Evolutionary conservation across 192 early-diverging fungal genomes (phyloP).

Genomic region (Jimgerdemannia flammicorona): DNA sequence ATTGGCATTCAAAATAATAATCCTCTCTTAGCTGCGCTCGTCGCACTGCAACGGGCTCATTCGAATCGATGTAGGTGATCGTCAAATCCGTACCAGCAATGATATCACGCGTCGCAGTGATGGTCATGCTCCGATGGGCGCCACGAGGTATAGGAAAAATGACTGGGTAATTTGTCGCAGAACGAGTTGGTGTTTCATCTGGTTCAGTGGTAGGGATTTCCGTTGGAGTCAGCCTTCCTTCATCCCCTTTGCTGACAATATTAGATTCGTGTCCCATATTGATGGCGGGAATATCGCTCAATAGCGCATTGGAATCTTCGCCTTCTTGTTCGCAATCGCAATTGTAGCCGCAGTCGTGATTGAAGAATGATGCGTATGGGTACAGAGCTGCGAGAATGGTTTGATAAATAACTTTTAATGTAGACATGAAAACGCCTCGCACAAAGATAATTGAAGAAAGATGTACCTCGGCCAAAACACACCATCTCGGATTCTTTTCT

Average conservation of each 20-base stretch:
- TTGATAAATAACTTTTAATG: no score
- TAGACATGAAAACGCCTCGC: no score
- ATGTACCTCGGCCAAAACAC: constrained; percentile 44
- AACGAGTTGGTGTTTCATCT: not conserved
- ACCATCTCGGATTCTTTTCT: not conserved
- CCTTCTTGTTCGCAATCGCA: constrained; percentile 37
- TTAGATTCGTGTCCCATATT: constrained; percentile 5
- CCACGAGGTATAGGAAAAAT: constrained; percentile 26
- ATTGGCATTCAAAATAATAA: constrained; percentile 63
- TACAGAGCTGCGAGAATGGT: constrained; percentile 46
- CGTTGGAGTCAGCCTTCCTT: constrained; percentile 1
- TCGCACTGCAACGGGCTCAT: constrained; percentile 53
- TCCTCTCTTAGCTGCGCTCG: constrained; percentile 46
- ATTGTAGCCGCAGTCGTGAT: constrained; percentile 63
- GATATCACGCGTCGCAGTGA: constrained; percentile 13
- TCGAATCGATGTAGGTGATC: constrained; percentile 66
- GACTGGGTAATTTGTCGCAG: constrained; percentile 8
- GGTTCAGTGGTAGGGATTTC: not conserved
- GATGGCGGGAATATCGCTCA: not conserved
- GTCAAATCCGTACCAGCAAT: constrained; percentile 45
- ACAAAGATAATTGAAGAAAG: no score
- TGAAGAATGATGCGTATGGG: constrained; percentile 61
- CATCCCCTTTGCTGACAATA: constrained; percentile 20
- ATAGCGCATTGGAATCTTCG: constrained; percentile 9
- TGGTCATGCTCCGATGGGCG: constrained; percentile 19